Percentiles rank a stretch among this genome's conserved stretches.
These are phyloP conservation scores for Scutellaria minor DNA, from an alignment of 257 asterid species.

Conservation along the genomic window DNA sequence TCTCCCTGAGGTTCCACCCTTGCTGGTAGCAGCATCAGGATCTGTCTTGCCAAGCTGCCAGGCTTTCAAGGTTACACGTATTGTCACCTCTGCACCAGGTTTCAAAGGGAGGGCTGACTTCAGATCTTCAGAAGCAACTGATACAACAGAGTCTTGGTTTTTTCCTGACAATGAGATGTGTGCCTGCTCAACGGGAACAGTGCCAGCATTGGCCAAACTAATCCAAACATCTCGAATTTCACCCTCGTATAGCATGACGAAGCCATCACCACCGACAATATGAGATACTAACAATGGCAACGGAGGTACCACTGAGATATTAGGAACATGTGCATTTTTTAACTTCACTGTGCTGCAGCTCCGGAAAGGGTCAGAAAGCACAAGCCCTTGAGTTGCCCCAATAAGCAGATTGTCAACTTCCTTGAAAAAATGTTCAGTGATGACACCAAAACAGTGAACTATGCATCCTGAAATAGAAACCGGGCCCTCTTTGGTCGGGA, in stretches of 20 bases:
- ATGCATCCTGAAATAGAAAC: conserved; percentile 90
- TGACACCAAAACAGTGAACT: conserved; percentile 95
- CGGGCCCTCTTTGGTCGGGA: conserved; percentile 85
- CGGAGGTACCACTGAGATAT: conserved; percentile 80
- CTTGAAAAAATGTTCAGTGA: conserved; percentile 94
- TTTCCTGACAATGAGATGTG: conserved; percentile 92
- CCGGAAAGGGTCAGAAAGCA: conserved; percentile 97
- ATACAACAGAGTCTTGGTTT: conserved; percentile 90
- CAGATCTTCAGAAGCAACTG: conserved; percentile 70
- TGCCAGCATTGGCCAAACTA: conserved; percentile 94
- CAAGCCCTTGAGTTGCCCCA: conserved; percentile 99
- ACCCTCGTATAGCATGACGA: conserved; percentile 91
- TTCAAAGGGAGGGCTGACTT: conserved; percentile 83
- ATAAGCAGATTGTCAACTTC: conserved; percentile 88
- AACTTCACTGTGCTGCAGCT: conserved; percentile 88
- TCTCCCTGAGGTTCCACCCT: conserved; percentile 63
- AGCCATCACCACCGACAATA: conserved; percentile 92
- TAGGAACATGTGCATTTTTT: conserved; percentile 67
- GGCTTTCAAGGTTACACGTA: conserved; percentile 88
- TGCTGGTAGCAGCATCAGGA: conserved; percentile 62
- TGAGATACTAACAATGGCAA: conserved; percentile 81
- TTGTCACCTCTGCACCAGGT: conserved; percentile 96
- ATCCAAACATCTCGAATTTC: conserved; percentile 94
- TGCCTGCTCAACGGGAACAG: conserved; percentile 95
- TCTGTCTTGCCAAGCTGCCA: conserved; percentile 87